A percentile compares a stretch with the other conserved stretches of the same genome.
Conservation (phyloP, 805 yeast species). For the Sugiyamaella smithiae region DNA sequence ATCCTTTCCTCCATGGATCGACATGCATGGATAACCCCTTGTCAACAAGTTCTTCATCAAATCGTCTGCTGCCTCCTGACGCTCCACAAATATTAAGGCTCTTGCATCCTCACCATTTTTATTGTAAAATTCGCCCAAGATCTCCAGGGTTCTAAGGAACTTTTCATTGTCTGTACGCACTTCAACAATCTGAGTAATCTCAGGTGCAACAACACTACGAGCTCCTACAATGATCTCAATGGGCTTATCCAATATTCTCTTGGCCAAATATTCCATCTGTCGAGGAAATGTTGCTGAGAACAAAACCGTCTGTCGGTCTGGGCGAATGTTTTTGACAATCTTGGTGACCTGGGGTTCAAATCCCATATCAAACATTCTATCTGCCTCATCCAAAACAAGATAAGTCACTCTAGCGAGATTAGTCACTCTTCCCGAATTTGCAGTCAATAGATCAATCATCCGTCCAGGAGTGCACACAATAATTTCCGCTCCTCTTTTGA, state of each 20-base stretch:
- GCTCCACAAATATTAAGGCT: constrained; percentile 78
- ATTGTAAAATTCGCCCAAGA: constrained; percentile 48
- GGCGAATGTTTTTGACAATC: constrained; percentile 70
- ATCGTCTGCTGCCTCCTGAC: constrained; percentile 82
- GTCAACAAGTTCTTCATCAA: constrained; percentile 52
- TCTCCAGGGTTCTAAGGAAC: constrained; percentile 50
- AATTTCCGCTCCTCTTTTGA: constrained; percentile 75
- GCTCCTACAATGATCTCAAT: constrained; percentile 79
- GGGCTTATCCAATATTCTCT: constrained; percentile 59
- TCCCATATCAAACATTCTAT: constrained; percentile 94
- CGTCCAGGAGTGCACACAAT: constrained; percentile 95
- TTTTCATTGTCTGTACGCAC: constrained; percentile 57
- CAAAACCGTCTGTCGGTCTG: constrained; percentile 83
- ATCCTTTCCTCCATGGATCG: constrained; percentile 91
- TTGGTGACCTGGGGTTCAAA: constrained; percentile 93
- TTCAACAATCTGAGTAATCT: constrained; percentile 69
- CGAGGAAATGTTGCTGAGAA: constrained; percentile 94
- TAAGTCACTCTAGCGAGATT: constrained; percentile 68
- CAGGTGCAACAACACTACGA: constrained; percentile 74
- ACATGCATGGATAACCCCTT: constrained; percentile 55
- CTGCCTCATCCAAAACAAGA: constrained; percentile 94
- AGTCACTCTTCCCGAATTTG: constrained; percentile 75
- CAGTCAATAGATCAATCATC: constrained; percentile 79
- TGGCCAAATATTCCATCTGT: constrained; percentile 72
- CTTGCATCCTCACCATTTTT: constrained; percentile 34